Percentiles rank a stretch among this genome's conserved stretches.
Evolutionary conservation across 2,329 filamentous ascomycete species (phyloP).

Genomic region (Diatrype stigma): DNA sequence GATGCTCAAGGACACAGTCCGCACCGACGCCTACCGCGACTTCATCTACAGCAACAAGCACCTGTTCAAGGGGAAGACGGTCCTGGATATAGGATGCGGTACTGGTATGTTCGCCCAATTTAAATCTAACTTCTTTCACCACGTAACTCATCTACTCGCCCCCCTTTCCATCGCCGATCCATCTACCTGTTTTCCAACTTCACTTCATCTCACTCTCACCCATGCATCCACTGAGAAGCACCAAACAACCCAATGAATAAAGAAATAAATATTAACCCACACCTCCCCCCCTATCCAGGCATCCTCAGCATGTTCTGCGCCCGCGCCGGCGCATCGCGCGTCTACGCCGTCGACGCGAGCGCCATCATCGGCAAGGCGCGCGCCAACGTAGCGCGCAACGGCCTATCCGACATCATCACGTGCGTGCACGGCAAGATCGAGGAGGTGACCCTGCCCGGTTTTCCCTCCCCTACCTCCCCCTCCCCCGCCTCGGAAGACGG

Average conservation of each 20-base stretch:
- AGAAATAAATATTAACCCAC: background rate
- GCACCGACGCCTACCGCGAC: constrained; percentile 89
- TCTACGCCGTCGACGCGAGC: constrained; percentile 90
- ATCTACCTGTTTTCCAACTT: too few relatives aligned
- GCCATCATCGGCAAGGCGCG: constrained; percentile 83
- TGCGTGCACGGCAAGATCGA: constrained; percentile 84
- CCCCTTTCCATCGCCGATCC: too few relatives aligned
- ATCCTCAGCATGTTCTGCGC: constrained; percentile 95
- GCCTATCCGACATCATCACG: constrained; percentile 68
- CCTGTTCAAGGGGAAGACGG: constrained; percentile 78
- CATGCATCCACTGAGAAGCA: too few relatives aligned
- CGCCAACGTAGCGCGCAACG: constrained; percentile 80
- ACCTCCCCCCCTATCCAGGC: constrained; percentile 38
- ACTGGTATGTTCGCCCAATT: constrained; percentile 48
- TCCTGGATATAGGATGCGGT: constrained; percentile 87
- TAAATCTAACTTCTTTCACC: too few relatives aligned
- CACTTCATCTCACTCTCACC: background rate
- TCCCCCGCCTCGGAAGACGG: constrained; percentile 37
- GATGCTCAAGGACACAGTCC: constrained; percentile 87
- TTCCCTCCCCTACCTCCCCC: too few relatives aligned
- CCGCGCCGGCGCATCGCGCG: constrained; percentile 77
- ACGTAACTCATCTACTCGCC: too few relatives aligned
- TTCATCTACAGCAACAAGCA: constrained; percentile 92
- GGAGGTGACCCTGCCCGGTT: constrained; percentile 68
- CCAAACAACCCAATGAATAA: too few relatives aligned